phyloP scores from a whole-genome alignment of 495 filamentous ascomycete species.

The Aspergillus funiculosus region DNA sequence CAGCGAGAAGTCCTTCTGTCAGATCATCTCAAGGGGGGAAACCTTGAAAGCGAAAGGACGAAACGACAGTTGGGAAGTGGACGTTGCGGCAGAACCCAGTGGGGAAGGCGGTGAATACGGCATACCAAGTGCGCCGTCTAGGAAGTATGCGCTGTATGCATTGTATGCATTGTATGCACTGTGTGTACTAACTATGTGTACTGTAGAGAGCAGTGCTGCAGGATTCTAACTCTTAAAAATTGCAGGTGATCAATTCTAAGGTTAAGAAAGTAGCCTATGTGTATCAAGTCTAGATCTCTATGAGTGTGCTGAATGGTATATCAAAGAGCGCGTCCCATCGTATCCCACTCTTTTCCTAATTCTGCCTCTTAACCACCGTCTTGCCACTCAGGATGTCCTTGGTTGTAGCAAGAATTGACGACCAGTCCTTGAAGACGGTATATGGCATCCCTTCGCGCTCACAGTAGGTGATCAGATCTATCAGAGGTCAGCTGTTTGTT shows the following conservation, averaged over 20 bases:
- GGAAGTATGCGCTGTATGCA: neutral
- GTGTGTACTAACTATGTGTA: too few relatives aligned
- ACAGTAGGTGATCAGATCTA: constrained; percentile 79
- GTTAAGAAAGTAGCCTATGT: too few relatives aligned
- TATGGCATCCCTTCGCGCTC: constrained; percentile 72
- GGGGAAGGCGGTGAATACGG: constrained; percentile 15
- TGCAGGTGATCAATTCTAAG: too few relatives aligned
- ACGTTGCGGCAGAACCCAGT: neutral
- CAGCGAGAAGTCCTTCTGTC: constrained; percentile 27
- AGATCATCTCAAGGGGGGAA: constrained; percentile 28
- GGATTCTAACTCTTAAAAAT: too few relatives aligned
- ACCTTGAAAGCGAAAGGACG: too few relatives aligned
- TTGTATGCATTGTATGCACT: too few relatives aligned
- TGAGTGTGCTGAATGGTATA: neutral
- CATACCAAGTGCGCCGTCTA: constrained; percentile 3
- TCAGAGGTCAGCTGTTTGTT: constrained; percentile 6
- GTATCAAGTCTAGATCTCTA: constrained; percentile 5
- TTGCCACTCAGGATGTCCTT: constrained; percentile 66
- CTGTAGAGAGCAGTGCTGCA: too few relatives aligned
- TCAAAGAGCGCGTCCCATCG: neutral
- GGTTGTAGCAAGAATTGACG: constrained; percentile 63
- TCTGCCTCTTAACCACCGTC: constrained; percentile 31
- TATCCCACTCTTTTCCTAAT: constrained; percentile 16
- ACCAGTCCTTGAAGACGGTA: constrained; percentile 74
- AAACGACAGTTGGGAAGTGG: constrained; percentile 3